phyloP scores from a whole-genome alignment of 805 yeast species.

The Trichomonascus vanleenenianus region DNA sequence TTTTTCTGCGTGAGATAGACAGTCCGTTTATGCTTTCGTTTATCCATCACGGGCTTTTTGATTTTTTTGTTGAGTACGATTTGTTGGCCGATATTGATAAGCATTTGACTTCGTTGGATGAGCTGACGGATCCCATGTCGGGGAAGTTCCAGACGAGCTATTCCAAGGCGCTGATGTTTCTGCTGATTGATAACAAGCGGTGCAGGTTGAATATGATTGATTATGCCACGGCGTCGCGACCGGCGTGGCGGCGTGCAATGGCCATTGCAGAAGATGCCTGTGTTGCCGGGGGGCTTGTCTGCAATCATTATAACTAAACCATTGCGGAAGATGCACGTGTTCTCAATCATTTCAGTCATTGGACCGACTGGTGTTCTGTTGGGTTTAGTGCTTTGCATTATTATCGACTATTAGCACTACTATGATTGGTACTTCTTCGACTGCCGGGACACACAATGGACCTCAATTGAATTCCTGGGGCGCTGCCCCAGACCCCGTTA shows the following conservation, averaged over 20 bases:
- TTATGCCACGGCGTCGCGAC: background rate
- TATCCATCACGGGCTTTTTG: constrained; percentile 4
- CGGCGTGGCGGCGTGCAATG: background rate
- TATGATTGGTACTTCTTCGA: too few species aligned
- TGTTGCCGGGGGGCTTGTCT: background rate
- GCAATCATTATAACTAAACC: background rate
- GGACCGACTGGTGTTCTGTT: too few species aligned
- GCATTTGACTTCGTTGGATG: background rate
- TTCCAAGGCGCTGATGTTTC: background rate
- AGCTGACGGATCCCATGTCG: constrained; percentile 2
- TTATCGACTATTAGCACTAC: too few species aligned
- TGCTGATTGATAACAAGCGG: background rate
- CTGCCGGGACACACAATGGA: too few species aligned
- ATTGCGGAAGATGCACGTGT: too few species aligned
- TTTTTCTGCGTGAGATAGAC: background rate
- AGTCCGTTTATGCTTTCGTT: background rate
- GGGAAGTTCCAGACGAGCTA: constrained; percentile 1
- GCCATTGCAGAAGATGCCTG: background rate
- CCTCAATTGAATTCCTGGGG: too few species aligned
- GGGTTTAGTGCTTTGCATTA: too few species aligned
- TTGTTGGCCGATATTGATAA: background rate
- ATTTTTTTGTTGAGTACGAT: constrained; percentile 7
- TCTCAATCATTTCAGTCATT: too few species aligned
- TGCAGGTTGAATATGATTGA: background rate
- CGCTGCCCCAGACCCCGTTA: too few species aligned